Base-by-base conservation (phyloP, 257 asterid genomes). In the Nicotiana paniculata region DNA sequence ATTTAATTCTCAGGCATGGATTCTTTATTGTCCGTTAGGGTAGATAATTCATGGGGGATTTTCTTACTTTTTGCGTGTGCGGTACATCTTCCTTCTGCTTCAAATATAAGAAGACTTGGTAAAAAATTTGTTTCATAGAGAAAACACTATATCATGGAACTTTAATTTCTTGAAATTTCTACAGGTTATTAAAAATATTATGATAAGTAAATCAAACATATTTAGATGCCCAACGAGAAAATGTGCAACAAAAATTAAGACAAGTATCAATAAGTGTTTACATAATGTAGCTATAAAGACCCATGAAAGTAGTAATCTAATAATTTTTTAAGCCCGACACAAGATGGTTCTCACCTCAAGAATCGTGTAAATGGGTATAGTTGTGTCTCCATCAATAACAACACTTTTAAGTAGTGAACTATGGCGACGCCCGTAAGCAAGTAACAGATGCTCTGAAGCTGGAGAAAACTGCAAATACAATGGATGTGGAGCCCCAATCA, bases 341-440 rank as follows among this genome's bases (percentile, higher is more conserved):
- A 74, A 75, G 63, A 75, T 75, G 80, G n/a, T 51, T 79, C 87
- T 82, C 85, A 95, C 98, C 97, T 93, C 99, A 64, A 93, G 90
- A 86, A 95, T 93, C 3, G 99, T 93, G 89, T 93, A 95, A 32
- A 95, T 88, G 46, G 98, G 96, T 43, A 95, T 88, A 1, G 96
- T 93, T 72, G 89, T 83, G 48, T 93, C 99, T 79, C 98, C 97
- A 87, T 95, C 98, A 85, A 93, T 92, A 77, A 95, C 93, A 16
- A 93, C 97, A 84, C 98, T 93, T 85, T 92, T 95, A 67, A 95
- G 99, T 82, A 95, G 97, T 55, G 98, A 93, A 88, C 86, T 89
- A 83, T 95, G 98, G 80, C 98, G 98, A 67, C 98, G 93, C 63
- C 99, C 99, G 82, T 95, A 95, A 39, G 98, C 97, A 77, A 95